Conservation (phyloP, 495 filamentous ascomycete genomes). For the Polyplosphaeria fusca region DNA sequence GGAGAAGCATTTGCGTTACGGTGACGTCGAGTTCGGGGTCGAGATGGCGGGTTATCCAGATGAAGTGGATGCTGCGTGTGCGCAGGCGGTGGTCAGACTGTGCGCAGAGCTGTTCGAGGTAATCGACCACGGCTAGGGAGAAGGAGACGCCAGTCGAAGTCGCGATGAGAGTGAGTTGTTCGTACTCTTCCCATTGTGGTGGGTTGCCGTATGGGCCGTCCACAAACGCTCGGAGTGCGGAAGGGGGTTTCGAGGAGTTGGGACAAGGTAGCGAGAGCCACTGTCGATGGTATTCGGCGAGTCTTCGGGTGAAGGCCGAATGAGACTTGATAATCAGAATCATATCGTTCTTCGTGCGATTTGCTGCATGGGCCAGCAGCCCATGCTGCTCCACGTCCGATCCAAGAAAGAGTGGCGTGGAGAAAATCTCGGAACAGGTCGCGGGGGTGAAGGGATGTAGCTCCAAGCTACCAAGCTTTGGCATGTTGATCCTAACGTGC, state of each 20-base stretch:
- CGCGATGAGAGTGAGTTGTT: slow-evolving; percentile 14
- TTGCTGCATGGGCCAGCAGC: background rate
- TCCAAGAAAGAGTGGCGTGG: background rate
- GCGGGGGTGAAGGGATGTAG: slow-evolving; percentile 36
- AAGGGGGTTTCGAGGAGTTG: slow-evolving; percentile 5
- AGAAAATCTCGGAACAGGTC: background rate
- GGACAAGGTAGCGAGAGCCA: slow-evolving; percentile 21
- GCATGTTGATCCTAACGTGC: slow-evolving; percentile 30
- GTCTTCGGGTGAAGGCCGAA: slow-evolving; percentile 4
- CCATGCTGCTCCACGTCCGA: slow-evolving; percentile 6
- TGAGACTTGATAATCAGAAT: slow-evolving; percentile 10
- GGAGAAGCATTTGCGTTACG: background rate
- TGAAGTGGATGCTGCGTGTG: background rate
- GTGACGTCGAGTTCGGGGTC: slow-evolving; percentile 10
- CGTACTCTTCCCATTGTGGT: slow-evolving; percentile 16
- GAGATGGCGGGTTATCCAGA: slow-evolving; percentile 14
- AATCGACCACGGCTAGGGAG: slow-evolving; percentile 16
- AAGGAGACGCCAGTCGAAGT: slow-evolving; percentile 27
- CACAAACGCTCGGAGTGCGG: slow-evolving; percentile 10
- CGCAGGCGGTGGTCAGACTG: background rate
- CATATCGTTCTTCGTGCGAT: slow-evolving; percentile 2
- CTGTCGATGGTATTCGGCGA: slow-evolving; percentile 1
- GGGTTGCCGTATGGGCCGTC: slow-evolving; percentile 22
- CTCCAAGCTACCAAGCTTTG: slow-evolving; percentile 28
- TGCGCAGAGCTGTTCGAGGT: slow-evolving; percentile 3